phyloP scores from a whole-genome alignment of 108 stramenopile genomes.

The Schizochytrium sp. region DNA sequence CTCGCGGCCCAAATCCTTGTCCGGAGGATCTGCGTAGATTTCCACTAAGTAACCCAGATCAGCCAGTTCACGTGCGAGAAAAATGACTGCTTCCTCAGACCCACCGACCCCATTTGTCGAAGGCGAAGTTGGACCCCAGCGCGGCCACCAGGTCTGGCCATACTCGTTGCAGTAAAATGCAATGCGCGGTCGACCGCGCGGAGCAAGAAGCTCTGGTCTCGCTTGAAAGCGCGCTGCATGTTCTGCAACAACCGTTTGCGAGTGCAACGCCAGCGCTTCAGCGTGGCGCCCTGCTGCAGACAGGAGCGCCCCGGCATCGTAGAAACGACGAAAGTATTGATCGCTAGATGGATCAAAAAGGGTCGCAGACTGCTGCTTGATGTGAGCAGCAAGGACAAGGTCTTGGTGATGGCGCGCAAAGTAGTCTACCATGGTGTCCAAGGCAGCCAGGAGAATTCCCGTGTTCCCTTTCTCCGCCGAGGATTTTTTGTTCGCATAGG shows the following conservation, averaged over 20 bases:
- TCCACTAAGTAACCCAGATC: slow-evolving; percentile 33
- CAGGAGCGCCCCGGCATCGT: too few species aligned
- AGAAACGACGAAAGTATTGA: too few species aligned
- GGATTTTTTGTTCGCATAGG: background rate
- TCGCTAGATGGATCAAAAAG: too few species aligned
- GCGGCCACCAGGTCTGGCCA: slow-evolving; percentile 48
- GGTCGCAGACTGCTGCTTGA: too few species aligned
- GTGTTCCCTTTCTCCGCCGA: background rate
- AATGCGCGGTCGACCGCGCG: background rate
- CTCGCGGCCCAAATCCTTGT: background rate
- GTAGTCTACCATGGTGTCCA: too few species aligned
- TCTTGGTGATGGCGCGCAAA: too few species aligned
- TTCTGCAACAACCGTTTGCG: background rate
- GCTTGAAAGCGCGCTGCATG: background rate
- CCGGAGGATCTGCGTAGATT: slow-evolving; percentile 26
- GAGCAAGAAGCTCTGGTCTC: background rate
- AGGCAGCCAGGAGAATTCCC: too few species aligned
- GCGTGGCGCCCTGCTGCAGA: background rate
- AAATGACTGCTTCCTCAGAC: slow-evolving; percentile 47
- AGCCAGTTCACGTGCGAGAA: slow-evolving; percentile 37
- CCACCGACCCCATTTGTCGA: slow-evolving; percentile 37
- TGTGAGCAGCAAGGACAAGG: too few species aligned
- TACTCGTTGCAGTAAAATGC: slow-evolving; percentile 52
- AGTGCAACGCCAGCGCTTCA: background rate
- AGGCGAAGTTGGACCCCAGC: slow-evolving; percentile 38